A percentile compares a stretch with the other conserved stretches of the same genome.
phyloP scores from a whole-genome alignment of 73 alveolate genomes.

The Uronychia setigera region DNA sequence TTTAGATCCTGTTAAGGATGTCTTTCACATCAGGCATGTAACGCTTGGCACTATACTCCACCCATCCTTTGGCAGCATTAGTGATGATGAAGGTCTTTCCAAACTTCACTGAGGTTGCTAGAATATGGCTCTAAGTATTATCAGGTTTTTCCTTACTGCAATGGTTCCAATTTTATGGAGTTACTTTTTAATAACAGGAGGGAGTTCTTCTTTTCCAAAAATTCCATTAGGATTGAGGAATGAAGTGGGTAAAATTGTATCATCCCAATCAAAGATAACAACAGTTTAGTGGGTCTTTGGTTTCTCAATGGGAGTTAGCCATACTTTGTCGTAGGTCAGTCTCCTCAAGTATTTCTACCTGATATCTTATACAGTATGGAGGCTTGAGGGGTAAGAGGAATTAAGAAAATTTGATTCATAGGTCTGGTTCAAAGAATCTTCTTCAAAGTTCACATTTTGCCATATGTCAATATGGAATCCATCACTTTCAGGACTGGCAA shows the following conservation, averaged over 20 bases:
- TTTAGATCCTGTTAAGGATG: constrained; percentile 66
- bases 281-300: constrained; percentile 69
- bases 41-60: constrained; percentile 88
- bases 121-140: constrained; percentile 22
- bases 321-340: constrained; percentile 50
- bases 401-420: too few species aligned
- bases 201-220: constrained; percentile 15
- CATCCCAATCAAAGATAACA: constrained; percentile 99
- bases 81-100: constrained; percentile 96
- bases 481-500: background rate
- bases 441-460: too few species aligned
- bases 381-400: too few species aligned
- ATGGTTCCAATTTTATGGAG: constrained; percentile 44
- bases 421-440: too few species aligned
- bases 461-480: background rate
- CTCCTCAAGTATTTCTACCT: constrained; percentile 48
- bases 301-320: constrained; percentile 65
- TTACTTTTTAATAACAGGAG: constrained; percentile 24
- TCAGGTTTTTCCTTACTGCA: constrained; percentile 45
- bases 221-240: constrained; percentile 75
- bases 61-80: constrained; percentile 99
- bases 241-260: constrained; percentile 95
- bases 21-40: constrained; percentile 79
- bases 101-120: constrained; percentile 37
- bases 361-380: background rate